These are phyloP conservation scores for Citrus unshiu DNA, from an alignment of 345 rosid species.

Conservation along the genomic window DNA sequence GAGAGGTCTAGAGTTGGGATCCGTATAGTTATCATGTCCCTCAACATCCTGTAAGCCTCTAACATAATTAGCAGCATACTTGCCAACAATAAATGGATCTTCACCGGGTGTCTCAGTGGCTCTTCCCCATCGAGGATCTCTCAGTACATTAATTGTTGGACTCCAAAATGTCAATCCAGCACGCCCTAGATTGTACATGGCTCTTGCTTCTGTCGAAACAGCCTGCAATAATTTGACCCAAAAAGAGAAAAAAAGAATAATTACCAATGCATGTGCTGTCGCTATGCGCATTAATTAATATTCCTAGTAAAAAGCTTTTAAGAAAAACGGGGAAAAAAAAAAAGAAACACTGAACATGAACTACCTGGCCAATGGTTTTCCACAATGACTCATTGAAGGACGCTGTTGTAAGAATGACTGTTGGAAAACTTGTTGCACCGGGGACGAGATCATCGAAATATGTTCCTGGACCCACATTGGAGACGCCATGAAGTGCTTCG, in stretches of 20 bases:
- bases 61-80: conserved; percentile 34
- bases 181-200: conserved; percentile 47
- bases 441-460: conserved; percentile 28
- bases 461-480: conserved; percentile 34
- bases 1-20: conserved; percentile 34
- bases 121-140: conserved; percentile 57
- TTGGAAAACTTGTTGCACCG: conserved; percentile 43
- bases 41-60: conserved; percentile 46
- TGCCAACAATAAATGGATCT: conserved; percentile 40
- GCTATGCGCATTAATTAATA: no score
- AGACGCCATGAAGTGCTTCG: conserved; percentile 47
- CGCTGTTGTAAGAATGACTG: conserved; percentile 31
- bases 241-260: background rate
- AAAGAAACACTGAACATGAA: background rate
- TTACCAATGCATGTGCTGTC: background rate
- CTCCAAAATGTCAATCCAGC: conserved; percentile 47
- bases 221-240: conserved; percentile 19
- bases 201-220: conserved; percentile 51
- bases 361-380: conserved; percentile 42
- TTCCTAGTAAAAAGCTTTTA: no score
- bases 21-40: conserved; percentile 11
- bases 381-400: conserved; percentile 41
- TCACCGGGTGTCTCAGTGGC: conserved; percentile 41
- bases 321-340: no score
- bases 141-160: conserved; percentile 38